Evolutionary conservation across 2,329 filamentous ascomycete genomes (phyloP), one percentile per base, ranked within the genome.

Genomic region (Talaromyces sp.): DNA sequence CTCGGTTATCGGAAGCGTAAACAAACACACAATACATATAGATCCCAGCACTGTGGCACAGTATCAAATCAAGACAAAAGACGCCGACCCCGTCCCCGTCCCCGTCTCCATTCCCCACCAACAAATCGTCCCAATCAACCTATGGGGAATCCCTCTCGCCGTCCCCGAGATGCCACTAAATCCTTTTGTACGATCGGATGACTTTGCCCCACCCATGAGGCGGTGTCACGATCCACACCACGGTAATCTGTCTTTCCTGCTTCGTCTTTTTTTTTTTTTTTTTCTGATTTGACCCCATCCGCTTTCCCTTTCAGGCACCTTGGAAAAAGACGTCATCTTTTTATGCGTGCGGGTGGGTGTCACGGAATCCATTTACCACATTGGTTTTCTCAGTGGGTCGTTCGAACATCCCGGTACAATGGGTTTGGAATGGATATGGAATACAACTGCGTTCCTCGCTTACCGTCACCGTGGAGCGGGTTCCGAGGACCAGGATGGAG

Each of bases 141-240:
- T 49, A 42, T 42, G 17, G 19, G 16, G 14, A 11, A n/a, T 1
- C 27, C 29, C 7, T 17, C 35, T 49, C 30, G 20, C 16, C 14
- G n/a, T 43, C 39, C n/a, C 47, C 47, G 47, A 49, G 47, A 49
- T 49, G 30, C 13, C 37, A 14, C 19, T 14, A 22, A 11, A 39
- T 39, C 29, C 20, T 6, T 20, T 7, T 33, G 27, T 16, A 17
- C 29, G 42, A 45, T 45, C 30, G 16, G 17, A n/a, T 14, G 3
- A 27, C 24, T 27, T 27, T 4, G 24, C 29, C 27, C 46, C 46
- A 40, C 46, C 16, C 11, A 16, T 19, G 47, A 49, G 47, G 47
- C 47, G 47, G 39, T 49, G 47, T 43, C 46, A 33, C 36, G 45
- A 29, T 47, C 35, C 45, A 40, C 45, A 29, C 19, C 19, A 20